These are phyloP conservation scores for Trapa bicornis DNA, from an alignment of 345 rosid species.

Conservation along the genomic window DNA sequence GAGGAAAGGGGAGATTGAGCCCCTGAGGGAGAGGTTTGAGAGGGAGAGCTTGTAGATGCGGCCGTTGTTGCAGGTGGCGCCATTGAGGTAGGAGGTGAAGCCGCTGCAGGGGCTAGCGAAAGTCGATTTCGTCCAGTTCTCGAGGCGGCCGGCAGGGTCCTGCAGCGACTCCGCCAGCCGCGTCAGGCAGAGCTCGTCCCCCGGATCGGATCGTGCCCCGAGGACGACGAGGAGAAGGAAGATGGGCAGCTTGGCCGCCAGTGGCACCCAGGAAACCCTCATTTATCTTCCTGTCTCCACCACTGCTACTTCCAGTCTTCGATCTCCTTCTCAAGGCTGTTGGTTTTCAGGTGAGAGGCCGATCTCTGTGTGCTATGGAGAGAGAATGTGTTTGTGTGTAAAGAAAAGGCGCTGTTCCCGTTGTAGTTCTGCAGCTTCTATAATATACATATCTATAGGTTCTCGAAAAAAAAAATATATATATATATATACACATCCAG, in stretches of 20 bases:
- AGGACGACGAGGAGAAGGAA: slow-evolving; percentile 7
- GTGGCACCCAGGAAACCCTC: neutral
- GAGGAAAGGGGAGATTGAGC: slow-evolving; percentile 64
- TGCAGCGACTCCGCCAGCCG: slow-evolving; percentile 32
- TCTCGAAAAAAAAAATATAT: too few species aligned
- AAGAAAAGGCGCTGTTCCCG: neutral
- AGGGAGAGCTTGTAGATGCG: slow-evolving; percentile 89
- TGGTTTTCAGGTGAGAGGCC: neutral
- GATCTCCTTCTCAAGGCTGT: neutral
- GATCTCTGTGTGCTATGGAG: slow-evolving; percentile 1
- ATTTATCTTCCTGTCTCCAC: neutral
- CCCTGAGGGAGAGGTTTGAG: slow-evolving; percentile 55
- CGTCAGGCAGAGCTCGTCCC: slow-evolving; percentile 17
- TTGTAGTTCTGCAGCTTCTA: neutral
- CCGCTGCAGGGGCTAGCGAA: slow-evolving; percentile 63
- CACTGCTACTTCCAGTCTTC: neutral
- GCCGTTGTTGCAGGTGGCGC: slow-evolving; percentile 87
- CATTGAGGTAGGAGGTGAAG: slow-evolving; percentile 56
- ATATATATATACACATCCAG: too few species aligned
- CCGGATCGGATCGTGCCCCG: slow-evolving; percentile 8
- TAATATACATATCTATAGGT: neutral
- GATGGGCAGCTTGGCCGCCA: neutral
- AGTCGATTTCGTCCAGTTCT: slow-evolving; percentile 61
- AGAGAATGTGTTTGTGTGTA: neutral
- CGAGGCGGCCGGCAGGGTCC: slow-evolving; percentile 61